These are phyloP conservation scores for Graphilbum fragrans DNA, from an alignment of 2,329 filamentous ascomycete species.

Conservation along the genomic window DNA sequence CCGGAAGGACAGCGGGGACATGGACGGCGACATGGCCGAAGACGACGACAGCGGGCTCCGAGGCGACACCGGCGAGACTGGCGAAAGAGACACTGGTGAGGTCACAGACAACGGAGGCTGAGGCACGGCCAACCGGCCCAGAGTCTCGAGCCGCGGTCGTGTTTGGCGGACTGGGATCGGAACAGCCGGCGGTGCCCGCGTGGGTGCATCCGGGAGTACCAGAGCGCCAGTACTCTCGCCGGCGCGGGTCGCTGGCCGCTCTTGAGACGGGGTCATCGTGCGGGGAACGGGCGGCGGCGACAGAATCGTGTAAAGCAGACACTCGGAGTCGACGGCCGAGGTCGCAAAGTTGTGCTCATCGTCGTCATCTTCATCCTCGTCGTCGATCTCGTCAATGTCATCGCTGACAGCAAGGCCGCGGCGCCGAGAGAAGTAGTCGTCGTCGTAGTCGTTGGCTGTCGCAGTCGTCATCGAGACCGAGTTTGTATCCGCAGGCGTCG, in stretches of 20 bases:
- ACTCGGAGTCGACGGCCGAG: slow-evolving; percentile 34
- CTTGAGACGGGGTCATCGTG: slow-evolving; percentile 4
- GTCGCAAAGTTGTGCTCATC: slow-evolving; percentile 46
- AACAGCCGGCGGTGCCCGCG: slow-evolving; percentile 4
- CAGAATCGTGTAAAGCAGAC: slow-evolving; percentile 30
- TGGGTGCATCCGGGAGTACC: neutral
- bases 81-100: slow-evolving; percentile 5
- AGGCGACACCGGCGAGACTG: slow-evolving; percentile 9
- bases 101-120: neutral
- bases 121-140: too few species aligned
- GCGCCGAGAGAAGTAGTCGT: too few species aligned
- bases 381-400: slow-evolving; percentile 36
- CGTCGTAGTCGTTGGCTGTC: too few species aligned
- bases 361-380: slow-evolving; percentile 32
- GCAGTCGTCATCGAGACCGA: too few species aligned
- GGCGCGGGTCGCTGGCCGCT: neutral
- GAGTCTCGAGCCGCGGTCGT: too few species aligned
- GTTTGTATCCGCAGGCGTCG: too few species aligned
- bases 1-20: slow-evolving; percentile 21
- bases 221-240: neutral
- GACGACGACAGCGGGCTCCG: slow-evolving; percentile 20
- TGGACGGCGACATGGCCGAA: slow-evolving; percentile 24
- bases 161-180: neutral
- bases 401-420: slow-evolving; percentile 11
- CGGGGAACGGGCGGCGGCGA: slow-evolving; percentile 41